Percentiles rank a stretch among this genome's conserved stretches.
Conservation (phyloP, 192 early-diverging fungal genomes). For the Podila minutissima region DNA sequence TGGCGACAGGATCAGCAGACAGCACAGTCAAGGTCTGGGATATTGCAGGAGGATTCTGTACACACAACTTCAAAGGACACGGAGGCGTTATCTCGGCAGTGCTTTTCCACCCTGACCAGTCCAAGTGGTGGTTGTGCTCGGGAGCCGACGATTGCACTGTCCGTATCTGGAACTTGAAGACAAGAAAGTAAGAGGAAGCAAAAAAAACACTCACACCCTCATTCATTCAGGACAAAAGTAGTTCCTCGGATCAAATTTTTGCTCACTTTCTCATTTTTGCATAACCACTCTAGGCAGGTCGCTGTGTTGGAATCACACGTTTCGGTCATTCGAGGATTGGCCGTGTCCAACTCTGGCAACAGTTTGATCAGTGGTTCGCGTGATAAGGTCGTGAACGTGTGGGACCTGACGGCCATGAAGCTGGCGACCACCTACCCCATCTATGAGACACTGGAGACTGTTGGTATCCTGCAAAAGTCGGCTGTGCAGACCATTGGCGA, state of each 20-base stretch:
- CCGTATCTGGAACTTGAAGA: conserved; percentile 89
- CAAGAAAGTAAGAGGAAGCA: conserved; percentile 62
- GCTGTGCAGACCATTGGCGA: conserved; percentile 50
- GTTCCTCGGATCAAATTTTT: neutral
- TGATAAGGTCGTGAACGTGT: conserved; percentile 92
- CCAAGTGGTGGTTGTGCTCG: conserved; percentile 77
- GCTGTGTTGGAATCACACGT: conserved; percentile 86
- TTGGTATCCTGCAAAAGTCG: conserved; percentile 73
- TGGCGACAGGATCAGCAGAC: conserved; percentile 97
- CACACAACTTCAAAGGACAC: conserved; percentile 96
- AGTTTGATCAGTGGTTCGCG: conserved; percentile 85
- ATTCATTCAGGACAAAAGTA: neutral
- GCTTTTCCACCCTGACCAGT: conserved; percentile 77
- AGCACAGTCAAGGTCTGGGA: conserved; percentile 97
- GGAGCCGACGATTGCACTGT: conserved; percentile 93
- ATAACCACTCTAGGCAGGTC: conserved; percentile 58
- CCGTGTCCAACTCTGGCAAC: conserved; percentile 75
- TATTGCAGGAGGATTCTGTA: conserved; percentile 89
- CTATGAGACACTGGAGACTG: conserved; percentile 88
- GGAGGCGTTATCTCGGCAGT: conserved; percentile 86
- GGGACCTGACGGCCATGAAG: conserved; percentile 75
- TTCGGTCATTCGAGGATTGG: conserved; percentile 91
- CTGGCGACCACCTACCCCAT: conserved; percentile 86
- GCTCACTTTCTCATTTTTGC: neutral
- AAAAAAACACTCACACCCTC: too few relatives aligned